Percentiles rank a stretch among this genome's conserved stretches.
Evolutionary conservation across 495 filamentous ascomycete genomes (phyloP).

Genomic region (Aspergillus heteromorphus): DNA sequence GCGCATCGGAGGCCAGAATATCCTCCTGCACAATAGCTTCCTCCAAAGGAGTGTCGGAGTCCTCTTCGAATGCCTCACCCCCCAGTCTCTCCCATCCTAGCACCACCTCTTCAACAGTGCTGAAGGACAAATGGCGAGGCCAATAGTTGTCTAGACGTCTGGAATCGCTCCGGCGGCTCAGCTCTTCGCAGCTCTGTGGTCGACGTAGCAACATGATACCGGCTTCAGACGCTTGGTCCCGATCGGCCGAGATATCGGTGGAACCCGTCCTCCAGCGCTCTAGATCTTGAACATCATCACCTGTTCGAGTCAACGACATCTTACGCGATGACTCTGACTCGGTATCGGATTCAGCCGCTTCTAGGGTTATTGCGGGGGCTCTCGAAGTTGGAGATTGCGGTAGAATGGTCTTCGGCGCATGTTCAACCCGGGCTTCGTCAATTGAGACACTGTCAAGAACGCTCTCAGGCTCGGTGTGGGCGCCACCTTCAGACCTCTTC

Average conservation of each 20-base stretch:
- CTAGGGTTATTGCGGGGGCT: conserved; percentile 34
- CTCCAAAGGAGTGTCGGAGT: conserved; percentile 25
- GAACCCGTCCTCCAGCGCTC: conserved; percentile 30
- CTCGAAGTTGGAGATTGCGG: conserved; percentile 20
- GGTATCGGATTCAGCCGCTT: conserved; percentile 19
- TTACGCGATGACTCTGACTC: conserved; percentile 18
- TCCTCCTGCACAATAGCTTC: conserved; percentile 43
- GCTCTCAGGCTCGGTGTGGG: conserved; percentile 19
- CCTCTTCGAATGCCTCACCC: conserved; percentile 29
- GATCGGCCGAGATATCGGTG: conserved; percentile 32
- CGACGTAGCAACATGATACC: conserved; percentile 38
- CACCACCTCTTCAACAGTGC: conserved; percentile 79
- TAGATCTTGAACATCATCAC: conserved; percentile 28
- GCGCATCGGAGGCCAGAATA: conserved; percentile 53
- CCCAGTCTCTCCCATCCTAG: conserved; percentile 59
- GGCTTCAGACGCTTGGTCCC: conserved; percentile 18
- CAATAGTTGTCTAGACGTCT: conserved; percentile 40
- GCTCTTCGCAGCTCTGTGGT: conserved; percentile 39
- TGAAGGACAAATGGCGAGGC: conserved; percentile 83
- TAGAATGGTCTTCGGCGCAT: conserved; percentile 6
- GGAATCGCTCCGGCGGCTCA: conserved; percentile 20
- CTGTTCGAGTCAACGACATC: conserved; percentile 9
- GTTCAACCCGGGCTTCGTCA: conserved; percentile 14
- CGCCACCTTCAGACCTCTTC: conserved; percentile 14
- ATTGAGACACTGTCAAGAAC: conserved; percentile 13